Base-by-base conservation (phyloP, 495 filamentous ascomycete species). In the Xylaria curta region DNA sequence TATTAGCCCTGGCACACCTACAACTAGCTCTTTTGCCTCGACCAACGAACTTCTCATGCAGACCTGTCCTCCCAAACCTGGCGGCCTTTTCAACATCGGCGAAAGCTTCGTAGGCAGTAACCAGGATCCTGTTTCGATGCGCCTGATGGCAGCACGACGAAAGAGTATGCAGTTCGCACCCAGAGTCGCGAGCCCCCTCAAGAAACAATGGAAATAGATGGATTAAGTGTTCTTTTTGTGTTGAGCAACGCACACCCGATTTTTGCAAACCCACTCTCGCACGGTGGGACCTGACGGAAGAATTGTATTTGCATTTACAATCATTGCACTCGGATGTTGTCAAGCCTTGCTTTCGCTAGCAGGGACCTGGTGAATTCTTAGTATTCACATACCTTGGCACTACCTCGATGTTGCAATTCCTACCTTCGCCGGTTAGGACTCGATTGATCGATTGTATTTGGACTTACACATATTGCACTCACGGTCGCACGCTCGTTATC, bases 151-250 rank as follows among this genome's bases (percentile, higher is more conserved):
- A 47, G 93, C 92, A 0, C 83, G 93, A 62, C 85, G 94, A 53
- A 94, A 94, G 87, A 97, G 92, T 76, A 78, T 94, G 81, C 92
- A 94, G 74, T 95, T 90, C 82, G 91, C 92, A 54, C 94, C 93
- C 6, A 89, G 90, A 77, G 82, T 95, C 60, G 90, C 88, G 13
- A 97, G 94, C 79, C 94, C 92, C 3, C 82, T 97, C 70, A 85
- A 88, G 19, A 87, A 82, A 76, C 78, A 82, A 19, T 85, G 83
- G 83, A 79, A 78, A 31, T 81, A 79, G 56, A 46, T 62, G 42
- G 53, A 67, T 66, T 61, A 24, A 47, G 60, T 63, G 21, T 40
- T 31, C 28, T 31, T 46, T 40, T 36, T 38, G 33, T 13, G 38
- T 21, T 26, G 36, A 38, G 47, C 49, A 67, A 67, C 33, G 12